These are phyloP conservation scores for Lasiosphaeria hispida DNA, from an alignment of 495 filamentous ascomycete species.

Conservation along the genomic window DNA sequence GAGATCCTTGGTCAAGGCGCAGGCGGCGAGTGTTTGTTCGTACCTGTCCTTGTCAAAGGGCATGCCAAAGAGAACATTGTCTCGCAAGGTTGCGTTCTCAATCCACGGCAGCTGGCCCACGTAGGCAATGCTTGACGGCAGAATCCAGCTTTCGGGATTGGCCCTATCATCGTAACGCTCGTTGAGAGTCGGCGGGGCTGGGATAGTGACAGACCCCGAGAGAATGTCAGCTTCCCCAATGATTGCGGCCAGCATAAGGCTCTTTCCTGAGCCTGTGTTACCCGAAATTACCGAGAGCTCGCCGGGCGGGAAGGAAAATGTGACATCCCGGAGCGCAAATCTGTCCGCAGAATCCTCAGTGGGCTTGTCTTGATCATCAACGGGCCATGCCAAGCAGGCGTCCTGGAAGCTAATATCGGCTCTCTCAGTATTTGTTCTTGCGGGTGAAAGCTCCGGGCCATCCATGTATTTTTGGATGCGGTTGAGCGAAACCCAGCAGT, in stretches of 20 bases:
- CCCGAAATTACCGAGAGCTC: slow-evolving; percentile 11
- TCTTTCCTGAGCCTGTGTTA: slow-evolving; percentile 18
- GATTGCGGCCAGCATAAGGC: slow-evolving; percentile 18
- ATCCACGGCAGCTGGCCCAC: slow-evolving; percentile 41
- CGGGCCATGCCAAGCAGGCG: slow-evolving; percentile 3
- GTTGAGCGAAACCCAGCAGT: slow-evolving; percentile 63
- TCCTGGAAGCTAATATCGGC: not conserved
- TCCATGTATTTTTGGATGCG: slow-evolving; percentile 68
- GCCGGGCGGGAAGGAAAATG: too few relatives aligned
- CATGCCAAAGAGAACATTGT: slow-evolving; percentile 44
- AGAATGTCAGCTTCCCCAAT: slow-evolving; percentile 21
- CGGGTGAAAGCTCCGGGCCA: slow-evolving; percentile 65
- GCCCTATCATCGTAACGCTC: slow-evolving; percentile 12
- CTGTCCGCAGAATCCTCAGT: too few relatives aligned
- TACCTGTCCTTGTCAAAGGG: slow-evolving; percentile 62
- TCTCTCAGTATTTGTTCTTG: slow-evolving; percentile 49
- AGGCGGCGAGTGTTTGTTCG: slow-evolving; percentile 74
- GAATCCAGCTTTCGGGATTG: slow-evolving; percentile 1
- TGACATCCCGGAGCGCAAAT: too few relatives aligned
- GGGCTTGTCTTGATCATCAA: slow-evolving; percentile 4
- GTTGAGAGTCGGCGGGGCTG: not conserved
- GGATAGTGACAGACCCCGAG: slow-evolving; percentile 9
- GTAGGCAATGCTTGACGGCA: slow-evolving; percentile 9
- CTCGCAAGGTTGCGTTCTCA: slow-evolving; percentile 39
- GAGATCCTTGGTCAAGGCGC: slow-evolving; percentile 76